These are phyloP conservation scores for Biscutella laevigata DNA, from an alignment of 441 rosid genomes.

Conservation along the genomic window DNA sequence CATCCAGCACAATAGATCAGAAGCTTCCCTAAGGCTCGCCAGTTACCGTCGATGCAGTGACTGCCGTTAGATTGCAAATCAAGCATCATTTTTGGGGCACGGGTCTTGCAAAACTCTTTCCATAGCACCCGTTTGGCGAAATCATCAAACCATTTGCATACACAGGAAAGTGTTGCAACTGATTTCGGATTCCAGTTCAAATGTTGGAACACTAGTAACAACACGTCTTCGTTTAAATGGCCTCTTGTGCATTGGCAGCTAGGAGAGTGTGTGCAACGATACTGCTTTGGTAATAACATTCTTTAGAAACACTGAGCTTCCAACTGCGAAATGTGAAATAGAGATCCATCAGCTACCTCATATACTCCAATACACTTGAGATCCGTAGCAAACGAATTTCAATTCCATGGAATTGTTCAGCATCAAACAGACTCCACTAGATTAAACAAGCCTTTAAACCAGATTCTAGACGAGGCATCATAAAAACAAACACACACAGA, in stretches of 20 bases:
- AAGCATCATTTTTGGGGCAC: conserved; percentile 92
- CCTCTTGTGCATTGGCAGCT: conserved; percentile 88
- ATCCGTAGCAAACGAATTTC: neutral
- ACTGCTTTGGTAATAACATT: conserved; percentile 83
- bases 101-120: conserved; percentile 89
- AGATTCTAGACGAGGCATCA: neutral
- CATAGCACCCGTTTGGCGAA: conserved; percentile 85
- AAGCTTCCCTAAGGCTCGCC: conserved; percentile 93
- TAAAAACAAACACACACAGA: neutral
- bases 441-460: neutral
- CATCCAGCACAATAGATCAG: conserved; percentile 91
- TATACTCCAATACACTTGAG: neutral
- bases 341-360: neutral
- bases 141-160: conserved; percentile 97
- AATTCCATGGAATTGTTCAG: neutral
- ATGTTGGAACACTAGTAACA: conserved; percentile 75
- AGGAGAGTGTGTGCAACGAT: conserved; percentile 88
- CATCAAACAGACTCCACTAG: neutral
- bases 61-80: conserved; percentile 91
- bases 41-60: conserved; percentile 88
- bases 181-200: conserved; percentile 89
- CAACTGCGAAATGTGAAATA: neutral
- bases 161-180: conserved; percentile 76
- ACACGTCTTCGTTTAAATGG: conserved; percentile 70
- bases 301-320: conserved; percentile 8